phyloP scores from a whole-genome alignment of 257 asterid species.

The Scutellaria baicalensis region DNA sequence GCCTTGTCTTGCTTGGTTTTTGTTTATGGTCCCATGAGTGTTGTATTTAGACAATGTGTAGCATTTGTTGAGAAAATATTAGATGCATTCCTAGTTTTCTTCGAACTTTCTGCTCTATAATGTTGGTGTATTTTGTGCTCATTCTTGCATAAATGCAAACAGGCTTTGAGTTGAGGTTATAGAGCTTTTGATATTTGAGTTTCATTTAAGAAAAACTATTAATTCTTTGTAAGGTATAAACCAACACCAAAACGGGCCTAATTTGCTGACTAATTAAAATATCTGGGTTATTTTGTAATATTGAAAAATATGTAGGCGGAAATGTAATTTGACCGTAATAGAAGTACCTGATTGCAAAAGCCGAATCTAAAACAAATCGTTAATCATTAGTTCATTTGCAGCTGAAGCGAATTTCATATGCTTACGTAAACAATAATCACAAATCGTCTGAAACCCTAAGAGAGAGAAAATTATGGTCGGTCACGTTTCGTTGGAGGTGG shows the following conservation, averaged over 20 bases:
- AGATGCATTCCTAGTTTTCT: slow-evolving; percentile 5
- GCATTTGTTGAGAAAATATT: slow-evolving; percentile 9
- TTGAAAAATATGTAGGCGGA: neutral
- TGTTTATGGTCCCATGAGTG: slow-evolving; percentile 10
- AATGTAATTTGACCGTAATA: neutral
- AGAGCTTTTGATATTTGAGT: too few relatives aligned
- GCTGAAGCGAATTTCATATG: neutral
- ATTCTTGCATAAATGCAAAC: too few relatives aligned
- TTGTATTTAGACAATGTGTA: slow-evolving; percentile 26
- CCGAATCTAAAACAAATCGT: slow-evolving; percentile 2
- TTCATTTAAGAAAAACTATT: too few relatives aligned
- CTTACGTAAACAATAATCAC: neutral
- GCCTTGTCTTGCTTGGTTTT: slow-evolving; percentile 20
- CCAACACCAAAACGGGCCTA: neutral
- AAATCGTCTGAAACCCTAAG: slow-evolving; percentile 4
- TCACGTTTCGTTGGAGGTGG: slow-evolving; percentile 54
- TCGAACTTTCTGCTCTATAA: neutral
- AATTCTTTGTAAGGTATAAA: neutral
- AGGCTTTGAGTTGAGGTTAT: too few relatives aligned
- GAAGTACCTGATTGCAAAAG: neutral
- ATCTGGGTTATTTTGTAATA: neutral
- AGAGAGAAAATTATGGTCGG: slow-evolving; percentile 19
- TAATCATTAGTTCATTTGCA: neutral
- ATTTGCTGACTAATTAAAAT: neutral
- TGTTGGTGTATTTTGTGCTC: too few relatives aligned